Base-by-base conservation (phyloP, 2,329 filamentous ascomycete genomes). In the Microthyrium microscopicum region DNA sequence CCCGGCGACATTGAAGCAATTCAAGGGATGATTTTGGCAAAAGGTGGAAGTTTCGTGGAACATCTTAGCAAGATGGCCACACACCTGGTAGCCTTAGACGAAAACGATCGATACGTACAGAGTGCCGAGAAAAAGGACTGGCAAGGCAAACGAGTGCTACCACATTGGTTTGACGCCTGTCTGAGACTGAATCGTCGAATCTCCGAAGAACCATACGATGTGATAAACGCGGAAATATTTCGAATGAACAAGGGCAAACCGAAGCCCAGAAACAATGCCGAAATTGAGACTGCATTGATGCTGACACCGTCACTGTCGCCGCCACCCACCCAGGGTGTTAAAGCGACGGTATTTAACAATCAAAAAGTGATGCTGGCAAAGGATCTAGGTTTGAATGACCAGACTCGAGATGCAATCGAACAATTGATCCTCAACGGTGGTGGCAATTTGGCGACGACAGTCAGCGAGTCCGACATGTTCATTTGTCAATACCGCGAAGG, bases 151-250 rank as follows among this genome's bases (percentile, higher is more conserved):
- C 77, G 94, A 38, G 81, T 98, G 13, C 63, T 98, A 33, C 89
- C 89, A 24, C 89, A 95, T 50, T 95, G 89, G 82, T 94, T 98
- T 49, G 87, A 95, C 45, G 87, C 94, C 51, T 98, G 89, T 55
- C 70, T 98, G 44, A 89, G 81, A 54, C 70, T 98, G 19, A 85
- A 87, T 31, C 85, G 83, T 54, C 74, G 81, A 38, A 94, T 98
- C 44, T 78, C 82, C 44, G 89, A 98, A 52, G 60, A 64, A 5
- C 89, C 89, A 1, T 98, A 98, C 49, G 59, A 71, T 15, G 65
- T 95, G 1, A 89, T 89, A 2, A 66, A 95, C 42, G 80, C 89
- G 2, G 82, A 91, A 42, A 79, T 92, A 21, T 60, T 93, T 5
- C 57, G n/a, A n/a, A n/a, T n/a, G n/a, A n/a, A 68, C 15, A 63